These are phyloP conservation scores for Saksenaea vasiformis DNA, from an alignment of 371 early-diverging fungal species.

Conservation along the genomic window DNA sequence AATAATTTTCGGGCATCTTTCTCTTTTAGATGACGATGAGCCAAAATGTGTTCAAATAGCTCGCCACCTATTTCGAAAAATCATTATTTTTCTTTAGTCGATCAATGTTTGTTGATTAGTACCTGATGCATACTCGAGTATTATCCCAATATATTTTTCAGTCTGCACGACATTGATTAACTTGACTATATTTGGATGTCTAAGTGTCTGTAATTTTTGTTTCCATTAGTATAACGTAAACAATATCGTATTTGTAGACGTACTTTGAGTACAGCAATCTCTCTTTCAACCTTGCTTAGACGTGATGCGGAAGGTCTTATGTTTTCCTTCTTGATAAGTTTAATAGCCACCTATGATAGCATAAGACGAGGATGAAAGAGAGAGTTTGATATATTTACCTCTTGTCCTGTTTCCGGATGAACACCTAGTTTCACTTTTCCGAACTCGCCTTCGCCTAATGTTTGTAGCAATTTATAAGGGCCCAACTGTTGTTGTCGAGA, in stretches of 20 bases:
- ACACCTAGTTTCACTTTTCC: slow-evolving; percentile 97
- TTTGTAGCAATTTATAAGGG: slow-evolving; percentile 87
- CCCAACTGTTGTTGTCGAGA: slow-evolving; percentile 67
- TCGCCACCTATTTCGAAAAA: slow-evolving; percentile 46
- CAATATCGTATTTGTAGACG: neutral
- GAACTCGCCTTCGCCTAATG: slow-evolving; percentile 97
- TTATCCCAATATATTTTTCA: slow-evolving; percentile 66
- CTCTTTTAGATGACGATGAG: slow-evolving; percentile 60
- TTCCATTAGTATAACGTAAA: neutral
- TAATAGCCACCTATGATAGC: slow-evolving; percentile 61
- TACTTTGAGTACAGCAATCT: slow-evolving; percentile 70
- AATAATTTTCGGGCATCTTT: slow-evolving; percentile 64
- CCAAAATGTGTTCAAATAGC: slow-evolving; percentile 72
- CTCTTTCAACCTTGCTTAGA: slow-evolving; percentile 71
- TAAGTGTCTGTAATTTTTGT: slow-evolving; percentile 60
- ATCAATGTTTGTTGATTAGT: slow-evolving; percentile 21
- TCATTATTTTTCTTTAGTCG: neutral
- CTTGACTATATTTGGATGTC: slow-evolving; percentile 74
- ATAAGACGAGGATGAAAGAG: neutral
- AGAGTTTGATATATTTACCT: slow-evolving; percentile 62
- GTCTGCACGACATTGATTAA: slow-evolving; percentile 79
- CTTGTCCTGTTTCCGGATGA: slow-evolving; percentile 85
- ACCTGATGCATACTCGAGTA: slow-evolving; percentile 73
- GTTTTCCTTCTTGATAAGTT: slow-evolving; percentile 64
- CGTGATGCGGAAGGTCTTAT: slow-evolving; percentile 47